Evolutionary conservation across 2,329 filamentous ascomycete genomes (phyloP).

Genomic region (Pseudogymnoascus sp.): DNA sequence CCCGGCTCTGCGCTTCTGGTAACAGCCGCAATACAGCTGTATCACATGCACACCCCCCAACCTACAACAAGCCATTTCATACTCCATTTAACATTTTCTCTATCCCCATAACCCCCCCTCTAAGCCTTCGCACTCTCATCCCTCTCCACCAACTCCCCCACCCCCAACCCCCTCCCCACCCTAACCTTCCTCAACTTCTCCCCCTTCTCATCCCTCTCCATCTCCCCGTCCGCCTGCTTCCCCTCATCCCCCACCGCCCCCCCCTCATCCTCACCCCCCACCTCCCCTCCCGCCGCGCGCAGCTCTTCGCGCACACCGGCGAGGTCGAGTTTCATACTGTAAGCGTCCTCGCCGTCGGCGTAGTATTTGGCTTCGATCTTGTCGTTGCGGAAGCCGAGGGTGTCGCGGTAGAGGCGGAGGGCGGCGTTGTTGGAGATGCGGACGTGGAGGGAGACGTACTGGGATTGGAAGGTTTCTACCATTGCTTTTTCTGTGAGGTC

Average conservation of each 20-base stretch:
- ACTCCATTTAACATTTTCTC: too few species aligned
- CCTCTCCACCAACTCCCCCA: not conserved
- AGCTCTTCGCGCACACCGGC: slow-evolving; percentile 41
- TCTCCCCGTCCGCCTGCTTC: slow-evolving; percentile 40
- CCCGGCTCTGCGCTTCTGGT: too few species aligned
- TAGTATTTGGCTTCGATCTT: slow-evolving; percentile 89
- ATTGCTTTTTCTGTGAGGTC: slow-evolving; percentile 68
- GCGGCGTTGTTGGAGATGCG: slow-evolving; percentile 89
- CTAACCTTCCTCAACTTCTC: slow-evolving; percentile 60
- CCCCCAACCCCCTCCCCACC: slow-evolving; percentile 50
- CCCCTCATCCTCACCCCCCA: slow-evolving; percentile 49
- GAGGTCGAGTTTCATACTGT: slow-evolving; percentile 85
- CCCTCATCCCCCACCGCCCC: slow-evolving; percentile 61
- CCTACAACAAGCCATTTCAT: too few species aligned
- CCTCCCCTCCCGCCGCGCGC: slow-evolving; percentile 33
- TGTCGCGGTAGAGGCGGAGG: slow-evolving; percentile 85
- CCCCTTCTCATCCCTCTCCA: slow-evolving; percentile 55
- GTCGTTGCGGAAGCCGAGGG: slow-evolving; percentile 78
- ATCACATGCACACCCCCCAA: too few species aligned
- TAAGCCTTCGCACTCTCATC: too few species aligned
- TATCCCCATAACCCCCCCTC: too few species aligned
- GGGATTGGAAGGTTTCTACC: slow-evolving; percentile 86
- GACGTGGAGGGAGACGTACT: slow-evolving; percentile 93
- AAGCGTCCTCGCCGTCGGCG: slow-evolving; percentile 94
- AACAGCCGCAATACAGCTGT: too few species aligned